Percentiles rank a stretch among this genome's conserved stretches.
These are phyloP conservation scores for Leccinum fallax DNA, from an alignment of 1,284 basidiomycete genomes.

Conservation along the genomic window DNA sequence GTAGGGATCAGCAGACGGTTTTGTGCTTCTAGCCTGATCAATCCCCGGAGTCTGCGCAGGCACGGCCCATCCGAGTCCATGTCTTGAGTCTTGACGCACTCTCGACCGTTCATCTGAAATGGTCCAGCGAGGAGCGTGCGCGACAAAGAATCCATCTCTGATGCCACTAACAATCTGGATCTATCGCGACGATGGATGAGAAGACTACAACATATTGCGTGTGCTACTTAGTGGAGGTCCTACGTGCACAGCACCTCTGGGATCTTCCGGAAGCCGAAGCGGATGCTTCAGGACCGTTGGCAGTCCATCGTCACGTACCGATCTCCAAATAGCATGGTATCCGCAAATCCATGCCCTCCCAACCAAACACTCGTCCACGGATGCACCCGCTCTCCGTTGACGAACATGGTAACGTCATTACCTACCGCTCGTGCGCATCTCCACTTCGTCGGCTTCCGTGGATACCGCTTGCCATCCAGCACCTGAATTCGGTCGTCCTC, in stretches of 20 bases:
- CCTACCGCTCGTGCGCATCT: constrained; percentile 42
- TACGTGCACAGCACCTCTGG: not conserved
- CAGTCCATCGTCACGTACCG: not conserved
- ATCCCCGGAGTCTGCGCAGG: not conserved
- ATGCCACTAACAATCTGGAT: not conserved
- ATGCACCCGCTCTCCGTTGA: not conserved
- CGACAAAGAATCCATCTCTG: not conserved
- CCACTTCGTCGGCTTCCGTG: constrained; percentile 72
- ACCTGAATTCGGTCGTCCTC: constrained; percentile 51
- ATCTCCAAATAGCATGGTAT: constrained; percentile 4
- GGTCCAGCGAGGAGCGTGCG: not conserved
- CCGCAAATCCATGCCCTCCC: not conserved
- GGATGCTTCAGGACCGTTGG: too few relatives aligned
- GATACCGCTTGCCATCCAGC: constrained; percentile 77
- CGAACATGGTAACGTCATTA: not conserved
- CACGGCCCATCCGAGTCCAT: not conserved
- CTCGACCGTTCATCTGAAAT: not conserved
- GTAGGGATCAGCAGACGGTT: not conserved
- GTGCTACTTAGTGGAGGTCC: not conserved
- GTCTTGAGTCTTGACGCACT: not conserved
- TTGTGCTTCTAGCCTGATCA: too few relatives aligned
- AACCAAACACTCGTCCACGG: not conserved
- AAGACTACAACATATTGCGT: not conserved
- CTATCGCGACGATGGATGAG: not conserved
- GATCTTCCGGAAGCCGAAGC: not conserved